Conservation (phyloP, 78 protist species). For the Dictyostelium capitatum region DNA sequence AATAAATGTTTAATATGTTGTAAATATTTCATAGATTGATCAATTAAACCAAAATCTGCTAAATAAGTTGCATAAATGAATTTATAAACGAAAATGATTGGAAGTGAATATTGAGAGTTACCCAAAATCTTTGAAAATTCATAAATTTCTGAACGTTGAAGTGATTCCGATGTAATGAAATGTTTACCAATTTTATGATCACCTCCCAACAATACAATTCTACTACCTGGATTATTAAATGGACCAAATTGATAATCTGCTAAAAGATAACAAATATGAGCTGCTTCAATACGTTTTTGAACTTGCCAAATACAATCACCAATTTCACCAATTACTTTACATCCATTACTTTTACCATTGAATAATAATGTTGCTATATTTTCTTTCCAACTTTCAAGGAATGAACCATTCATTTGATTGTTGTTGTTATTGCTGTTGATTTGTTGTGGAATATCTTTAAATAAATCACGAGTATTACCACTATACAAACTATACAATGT, state of each 20-base stretch:
- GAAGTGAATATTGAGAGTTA: slow-evolving; percentile 75
- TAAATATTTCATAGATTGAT: slow-evolving; percentile 59
- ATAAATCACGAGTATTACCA: slow-evolving; percentile 45
- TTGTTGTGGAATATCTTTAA: slow-evolving; percentile 15
- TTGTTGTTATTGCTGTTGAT: neutral
- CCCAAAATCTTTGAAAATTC: slow-evolving; percentile 74
- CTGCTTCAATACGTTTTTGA: slow-evolving; percentile 77
- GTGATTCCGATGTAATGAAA: slow-evolving; percentile 69
- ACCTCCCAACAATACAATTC: slow-evolving; percentile 83
- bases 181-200: slow-evolving; percentile 53
- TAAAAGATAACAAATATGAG: slow-evolving; percentile 66
- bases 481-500: slow-evolving; percentile 56
- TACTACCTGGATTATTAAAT: slow-evolving; percentile 48
- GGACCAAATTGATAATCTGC: slow-evolving; percentile 81
- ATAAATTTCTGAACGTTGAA: slow-evolving; percentile 71
- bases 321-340: slow-evolving; percentile 58
- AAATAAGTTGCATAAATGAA: slow-evolving; percentile 68
- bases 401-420: neutral
- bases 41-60: slow-evolving; percentile 77
- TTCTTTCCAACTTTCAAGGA: slow-evolving; percentile 79
- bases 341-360: slow-evolving; percentile 49
- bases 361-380: slow-evolving; percentile 69
- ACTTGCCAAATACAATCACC: slow-evolving; percentile 80
- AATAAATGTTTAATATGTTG: slow-evolving; percentile 31
- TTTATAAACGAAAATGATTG: slow-evolving; percentile 68